phyloP scores from a whole-genome alignment of 768 basidiomycete genomes.

The Suillus clintonianus region DNA sequence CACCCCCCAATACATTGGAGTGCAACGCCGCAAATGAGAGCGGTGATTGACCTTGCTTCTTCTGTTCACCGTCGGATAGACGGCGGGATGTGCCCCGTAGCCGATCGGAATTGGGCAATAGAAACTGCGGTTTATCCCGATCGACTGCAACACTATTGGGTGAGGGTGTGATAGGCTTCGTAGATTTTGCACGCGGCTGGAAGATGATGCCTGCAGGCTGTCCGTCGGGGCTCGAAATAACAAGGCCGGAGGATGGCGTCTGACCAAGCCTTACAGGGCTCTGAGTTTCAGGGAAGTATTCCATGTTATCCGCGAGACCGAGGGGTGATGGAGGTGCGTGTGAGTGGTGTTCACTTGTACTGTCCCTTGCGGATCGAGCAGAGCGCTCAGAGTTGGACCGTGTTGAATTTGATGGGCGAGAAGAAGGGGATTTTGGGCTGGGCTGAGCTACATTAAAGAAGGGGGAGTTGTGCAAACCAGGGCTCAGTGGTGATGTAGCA shows the following conservation, averaged over 20 bases:
- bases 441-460: constrained; percentile 38
- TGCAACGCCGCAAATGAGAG: constrained; percentile 34
- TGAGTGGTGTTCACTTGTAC: constrained; percentile 37
- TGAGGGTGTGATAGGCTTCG: constrained; percentile 29
- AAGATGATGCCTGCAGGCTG: constrained; percentile 96
- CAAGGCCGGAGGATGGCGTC: constrained; percentile 80
- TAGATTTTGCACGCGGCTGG: constrained; percentile 63
- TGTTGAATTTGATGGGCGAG: constrained; percentile 43
- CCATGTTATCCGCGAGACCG: constrained; percentile 67
- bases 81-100: constrained; percentile 27
- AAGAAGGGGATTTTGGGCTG: constrained; percentile 45
- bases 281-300: constrained; percentile 55
- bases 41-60: constrained; percentile 21
- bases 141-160: constrained; percentile 40
- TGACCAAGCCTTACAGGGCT: constrained; percentile 71
- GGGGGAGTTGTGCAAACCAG: constrained; percentile 54
- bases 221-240: constrained; percentile 92
- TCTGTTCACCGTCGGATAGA: constrained; percentile 29
- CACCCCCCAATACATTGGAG: constrained; percentile 9
- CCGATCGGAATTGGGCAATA: constrained; percentile 29
- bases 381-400: constrained; percentile 68
- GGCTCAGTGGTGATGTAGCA: constrained; percentile 85
- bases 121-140: constrained; percentile 43
- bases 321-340: constrained; percentile 69
- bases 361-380: constrained; percentile 52